Percentiles rank a stretch among this genome's conserved stretches.
Conservation (phyloP, 225 moss, liverwort and hornwort genomes). For the Bryum argenteum region DNA sequence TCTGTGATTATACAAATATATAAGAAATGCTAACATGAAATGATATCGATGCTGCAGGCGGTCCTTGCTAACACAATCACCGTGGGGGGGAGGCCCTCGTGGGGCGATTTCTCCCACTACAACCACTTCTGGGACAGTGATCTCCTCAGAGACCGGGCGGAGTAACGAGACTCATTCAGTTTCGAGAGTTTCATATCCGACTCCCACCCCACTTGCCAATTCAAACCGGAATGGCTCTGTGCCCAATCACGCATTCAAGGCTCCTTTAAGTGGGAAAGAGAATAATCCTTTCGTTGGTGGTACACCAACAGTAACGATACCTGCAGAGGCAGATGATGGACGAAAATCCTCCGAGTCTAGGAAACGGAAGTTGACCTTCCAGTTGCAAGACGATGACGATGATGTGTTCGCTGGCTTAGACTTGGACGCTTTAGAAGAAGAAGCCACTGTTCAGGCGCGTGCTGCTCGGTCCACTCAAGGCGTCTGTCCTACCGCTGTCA, state of each 20-base stretch:
- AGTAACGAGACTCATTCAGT: constrained; percentile 35
- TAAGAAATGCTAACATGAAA: too few relatives aligned
- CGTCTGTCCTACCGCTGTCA: constrained; percentile 42
- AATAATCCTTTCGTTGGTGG: constrained; percentile 25
- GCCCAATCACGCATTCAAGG: constrained; percentile 27
- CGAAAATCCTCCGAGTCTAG: constrained; percentile 52
- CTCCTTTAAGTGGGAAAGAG: constrained; percentile 39
- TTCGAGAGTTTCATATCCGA: constrained; percentile 34
- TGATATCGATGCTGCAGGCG: constrained; percentile 36
- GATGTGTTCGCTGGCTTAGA: constrained; percentile 65
- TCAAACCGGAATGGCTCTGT: constrained; percentile 30
- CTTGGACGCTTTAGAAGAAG: constrained; percentile 68
- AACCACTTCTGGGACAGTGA: constrained; percentile 39
- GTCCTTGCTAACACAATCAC: constrained; percentile 66
- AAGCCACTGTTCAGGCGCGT: constrained; percentile 54
- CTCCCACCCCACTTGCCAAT: constrained; percentile 26
- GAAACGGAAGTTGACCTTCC: constrained; percentile 69
- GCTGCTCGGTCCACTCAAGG: constrained; percentile 47
- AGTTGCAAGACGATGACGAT: constrained; percentile 54
- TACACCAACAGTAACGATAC: constrained; percentile 6
- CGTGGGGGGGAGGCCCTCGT: constrained; percentile 33
- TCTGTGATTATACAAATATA: not conserved
- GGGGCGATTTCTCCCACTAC: constrained; percentile 35
- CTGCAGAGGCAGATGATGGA: constrained; percentile 20
- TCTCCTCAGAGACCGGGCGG: constrained; percentile 54